Evolutionary conservation across 768 basidiomycete genomes (phyloP), one percentile per base, ranked within the genome.

Genomic region (Pisolithus orientalis): DNA sequence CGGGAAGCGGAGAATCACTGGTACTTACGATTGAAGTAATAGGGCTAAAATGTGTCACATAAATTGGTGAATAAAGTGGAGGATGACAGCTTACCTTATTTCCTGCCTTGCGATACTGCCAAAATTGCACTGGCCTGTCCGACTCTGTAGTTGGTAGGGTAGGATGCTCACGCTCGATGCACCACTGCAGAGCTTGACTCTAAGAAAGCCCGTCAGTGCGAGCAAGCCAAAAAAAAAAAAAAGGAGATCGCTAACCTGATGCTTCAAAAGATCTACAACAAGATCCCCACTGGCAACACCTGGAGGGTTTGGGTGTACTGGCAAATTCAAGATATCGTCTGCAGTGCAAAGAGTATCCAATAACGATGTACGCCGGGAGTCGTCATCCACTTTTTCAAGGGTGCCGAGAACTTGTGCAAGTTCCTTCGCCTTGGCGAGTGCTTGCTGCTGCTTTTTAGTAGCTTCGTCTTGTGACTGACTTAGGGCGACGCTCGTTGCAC

Each of bases 151-250:
- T 78, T 2, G 93, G 94, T 11, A 94, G 68, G 38, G 68, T 66
- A 0, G 94, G 93, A 60, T 90, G 82, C 66, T 96, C 93, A 27
- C 74, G 80, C 14, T 83, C 78, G 28, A 94, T 75, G 59, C 89
- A 90, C 93, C 94, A 96, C 61, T 85, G 80, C 42, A 94, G 67
- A 1, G 83, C 91, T 80, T 94, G 90, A 47, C 72, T 83, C 90
- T 93, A 34, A 45, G 24, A 39, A 37, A 14, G 42, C 5, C 25
- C 10, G 27, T 56, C 21, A 52, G 38, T 47, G 5, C 2, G 24
- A 17, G 14, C 13, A 46, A 29, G 11, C 24, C 21, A 38, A 42
- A 37, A 51, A 37, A 16, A 29, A 5, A 13, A 5, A 38, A 25
- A 13, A 27, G 14, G 16, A 29, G 38, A 38, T 2, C 13, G 47